Evolutionary conservation across 2,329 filamentous ascomycete genomes (phyloP).

Genomic region (Penicillium oxalicum): DNA sequence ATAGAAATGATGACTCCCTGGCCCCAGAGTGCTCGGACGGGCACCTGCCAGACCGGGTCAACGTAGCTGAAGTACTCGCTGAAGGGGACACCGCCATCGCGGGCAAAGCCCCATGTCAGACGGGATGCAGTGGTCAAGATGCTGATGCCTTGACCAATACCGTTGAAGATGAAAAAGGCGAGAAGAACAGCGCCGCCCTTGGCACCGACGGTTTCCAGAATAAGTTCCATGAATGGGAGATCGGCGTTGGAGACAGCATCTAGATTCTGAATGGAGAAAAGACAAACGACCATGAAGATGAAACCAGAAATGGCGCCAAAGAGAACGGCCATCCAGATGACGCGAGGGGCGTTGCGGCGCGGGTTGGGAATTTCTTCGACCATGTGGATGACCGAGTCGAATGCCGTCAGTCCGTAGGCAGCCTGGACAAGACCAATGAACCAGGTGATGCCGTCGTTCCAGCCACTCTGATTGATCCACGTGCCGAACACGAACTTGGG

Average conservation of each 20-base stretch:
- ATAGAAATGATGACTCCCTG: conserved; percentile 45
- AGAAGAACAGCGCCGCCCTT: conserved; percentile 47
- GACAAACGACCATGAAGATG: conserved; percentile 49
- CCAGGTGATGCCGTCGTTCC: conserved; percentile 52
- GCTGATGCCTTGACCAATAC: conserved; percentile 49
- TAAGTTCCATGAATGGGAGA: conserved; percentile 48
- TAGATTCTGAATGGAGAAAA: conserved; percentile 48
- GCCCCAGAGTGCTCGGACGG: conserved; percentile 48
- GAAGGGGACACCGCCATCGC: conserved; percentile 47
- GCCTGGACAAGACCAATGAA: conserved; percentile 54
- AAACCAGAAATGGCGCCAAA: conserved; percentile 47
- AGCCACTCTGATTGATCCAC: conserved; percentile 50
- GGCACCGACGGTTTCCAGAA: conserved; percentile 37
- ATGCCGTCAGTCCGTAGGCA: conserved; percentile 53
- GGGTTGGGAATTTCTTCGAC: conserved; percentile 53
- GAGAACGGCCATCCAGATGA: conserved; percentile 50
- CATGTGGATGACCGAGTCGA: conserved; percentile 56
- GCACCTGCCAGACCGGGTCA: conserved; percentile 48
- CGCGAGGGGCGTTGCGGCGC: conserved; percentile 45
- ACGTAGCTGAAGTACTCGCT: conserved; percentile 43
- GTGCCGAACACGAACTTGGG: conserved; percentile 49
- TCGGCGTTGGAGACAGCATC: conserved; percentile 38
- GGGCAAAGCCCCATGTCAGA: conserved; percentile 51
- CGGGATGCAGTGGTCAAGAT: conserved; percentile 49
- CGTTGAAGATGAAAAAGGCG: conserved; percentile 52